phyloP scores from a whole-genome alignment of 1,284 basidiomycete species.

The Gymnopus androsaceus region DNA sequence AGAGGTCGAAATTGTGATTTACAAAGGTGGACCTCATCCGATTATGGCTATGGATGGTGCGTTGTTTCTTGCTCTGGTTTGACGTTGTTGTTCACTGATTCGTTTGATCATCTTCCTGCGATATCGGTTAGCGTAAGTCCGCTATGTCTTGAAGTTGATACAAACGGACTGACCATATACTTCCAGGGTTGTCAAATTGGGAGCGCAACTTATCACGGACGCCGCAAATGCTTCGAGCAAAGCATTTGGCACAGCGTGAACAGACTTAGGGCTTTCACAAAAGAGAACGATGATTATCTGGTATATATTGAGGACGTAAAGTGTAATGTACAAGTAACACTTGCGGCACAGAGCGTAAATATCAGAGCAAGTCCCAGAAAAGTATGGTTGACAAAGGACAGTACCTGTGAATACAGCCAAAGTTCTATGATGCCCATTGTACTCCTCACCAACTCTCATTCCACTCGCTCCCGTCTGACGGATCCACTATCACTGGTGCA shows the following conservation, averaged over 20 bases:
- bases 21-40: slow-evolving; percentile 65
- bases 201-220: slow-evolving; percentile 55
- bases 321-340: background rate
- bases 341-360: background rate
- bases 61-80: slow-evolving; percentile 25
- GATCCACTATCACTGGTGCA: background rate
- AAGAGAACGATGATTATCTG: background rate
- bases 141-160: background rate
- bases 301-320: background rate
- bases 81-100: slow-evolving; percentile 16
- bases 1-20: slow-evolving; percentile 54
- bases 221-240: slow-evolving; percentile 49
- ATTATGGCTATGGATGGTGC: slow-evolving; percentile 69
- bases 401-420: background rate
- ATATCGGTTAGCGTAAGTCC: slow-evolving; percentile 17
- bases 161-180: slow-evolving; percentile 14
- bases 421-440: background rate
- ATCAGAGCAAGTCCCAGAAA: background rate
- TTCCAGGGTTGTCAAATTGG: slow-evolving; percentile 48
- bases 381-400: background rate
- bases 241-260: slow-evolving; percentile 37
- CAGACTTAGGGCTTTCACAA: too few species aligned
- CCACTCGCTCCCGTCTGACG: slow-evolving; percentile 10
- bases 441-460: slow-evolving; percentile 9
- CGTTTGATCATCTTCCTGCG: slow-evolving; percentile 1